A percentile compares a stretch with the other conserved stretches of the same genome.
Conservation (phyloP, 116 monocot genomes). For the Trichopus zeylanicus region DNA sequence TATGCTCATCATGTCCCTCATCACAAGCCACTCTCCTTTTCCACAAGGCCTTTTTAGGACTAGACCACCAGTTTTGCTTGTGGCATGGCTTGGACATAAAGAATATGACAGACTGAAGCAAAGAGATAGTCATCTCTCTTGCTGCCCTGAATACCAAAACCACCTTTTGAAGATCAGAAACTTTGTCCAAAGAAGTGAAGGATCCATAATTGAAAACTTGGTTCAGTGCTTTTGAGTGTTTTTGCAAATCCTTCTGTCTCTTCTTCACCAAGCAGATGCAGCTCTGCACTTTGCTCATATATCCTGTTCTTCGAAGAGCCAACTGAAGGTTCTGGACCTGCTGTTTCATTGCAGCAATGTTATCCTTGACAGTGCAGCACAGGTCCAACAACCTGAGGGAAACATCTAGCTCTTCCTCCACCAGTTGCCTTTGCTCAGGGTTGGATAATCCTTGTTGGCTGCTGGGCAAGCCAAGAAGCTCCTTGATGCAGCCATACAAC, state of each 20-base stretch:
- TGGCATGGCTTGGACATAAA: not conserved
- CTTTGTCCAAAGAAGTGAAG: not conserved
- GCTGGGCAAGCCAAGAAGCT: constrained; percentile 21
- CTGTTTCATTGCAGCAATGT: constrained; percentile 1
- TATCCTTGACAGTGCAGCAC: constrained; percentile 5
- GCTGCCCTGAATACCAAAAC: constrained; percentile 11
- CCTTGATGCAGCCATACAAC: constrained; percentile 14
- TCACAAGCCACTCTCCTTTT: constrained; percentile 12
- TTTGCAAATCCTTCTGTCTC: not conserved
- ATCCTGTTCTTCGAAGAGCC: constrained; percentile 5
- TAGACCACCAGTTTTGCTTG: constrained; percentile 14
- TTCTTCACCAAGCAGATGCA: not conserved
- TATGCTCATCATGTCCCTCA: not conserved
- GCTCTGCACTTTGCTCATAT: not conserved
- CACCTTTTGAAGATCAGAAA: not conserved
- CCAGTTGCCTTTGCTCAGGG: constrained; percentile 10
- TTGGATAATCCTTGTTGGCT: constrained; percentile 2
- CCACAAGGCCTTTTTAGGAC: constrained; percentile 7
- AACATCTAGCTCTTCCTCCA: constrained; percentile 14
- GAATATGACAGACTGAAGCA: constrained; percentile 3
- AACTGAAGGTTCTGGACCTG: constrained; percentile 6
- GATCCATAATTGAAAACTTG: not conserved
- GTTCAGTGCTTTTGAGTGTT: too few relatives aligned
- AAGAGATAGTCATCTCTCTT: constrained; percentile 3
- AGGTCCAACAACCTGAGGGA: constrained; percentile 24